Percentiles rank a stretch among this genome's conserved stretches.
Conservation (phyloP, 768 basidiomycete genomes). For the Suillus occidentalis region DNA sequence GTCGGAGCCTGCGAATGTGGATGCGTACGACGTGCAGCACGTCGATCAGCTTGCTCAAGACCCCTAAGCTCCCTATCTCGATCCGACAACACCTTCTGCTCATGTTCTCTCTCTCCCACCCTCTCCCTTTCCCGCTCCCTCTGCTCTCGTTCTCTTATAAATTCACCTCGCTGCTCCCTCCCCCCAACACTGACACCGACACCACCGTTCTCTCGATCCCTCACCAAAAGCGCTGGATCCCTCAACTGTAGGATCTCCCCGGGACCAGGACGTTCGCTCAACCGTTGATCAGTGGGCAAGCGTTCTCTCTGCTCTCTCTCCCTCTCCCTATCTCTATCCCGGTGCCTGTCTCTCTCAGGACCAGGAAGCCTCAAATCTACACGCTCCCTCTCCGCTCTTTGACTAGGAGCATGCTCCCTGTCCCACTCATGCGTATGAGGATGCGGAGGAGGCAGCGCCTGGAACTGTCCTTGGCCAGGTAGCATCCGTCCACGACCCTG, state of each 20-base stretch:
- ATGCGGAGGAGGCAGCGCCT: constrained; percentile 18
- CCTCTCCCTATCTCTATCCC: constrained; percentile 7
- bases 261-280: constrained; percentile 8
- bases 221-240: constrained; percentile 1
- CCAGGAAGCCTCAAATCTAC: constrained; percentile 3
- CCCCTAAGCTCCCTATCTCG: constrained; percentile 19
- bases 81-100: constrained; percentile 26
- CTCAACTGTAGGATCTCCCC: constrained; percentile 7
- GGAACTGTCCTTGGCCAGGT: constrained; percentile 34
- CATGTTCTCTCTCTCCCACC: constrained; percentile 30
- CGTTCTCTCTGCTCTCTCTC: constrained; percentile 22
- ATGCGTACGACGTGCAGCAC: background rate
- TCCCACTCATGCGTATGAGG: constrained; percentile 26
- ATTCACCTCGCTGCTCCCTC: constrained; percentile 27
- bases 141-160: constrained; percentile 34
- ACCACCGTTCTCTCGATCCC: background rate
- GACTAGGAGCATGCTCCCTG: constrained; percentile 21
- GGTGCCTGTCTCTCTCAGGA: constrained; percentile 5
- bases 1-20: constrained; percentile 1
- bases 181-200: constrained; percentile 9
- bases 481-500: constrained; percentile 15
- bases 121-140: constrained; percentile 30
- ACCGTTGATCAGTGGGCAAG: constrained; percentile 19
- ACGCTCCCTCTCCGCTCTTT: constrained; percentile 24
- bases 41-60: constrained; percentile 5